phyloP scores from a whole-genome alignment of 306 rosid genomes.

The Casuarina glauca region DNA sequence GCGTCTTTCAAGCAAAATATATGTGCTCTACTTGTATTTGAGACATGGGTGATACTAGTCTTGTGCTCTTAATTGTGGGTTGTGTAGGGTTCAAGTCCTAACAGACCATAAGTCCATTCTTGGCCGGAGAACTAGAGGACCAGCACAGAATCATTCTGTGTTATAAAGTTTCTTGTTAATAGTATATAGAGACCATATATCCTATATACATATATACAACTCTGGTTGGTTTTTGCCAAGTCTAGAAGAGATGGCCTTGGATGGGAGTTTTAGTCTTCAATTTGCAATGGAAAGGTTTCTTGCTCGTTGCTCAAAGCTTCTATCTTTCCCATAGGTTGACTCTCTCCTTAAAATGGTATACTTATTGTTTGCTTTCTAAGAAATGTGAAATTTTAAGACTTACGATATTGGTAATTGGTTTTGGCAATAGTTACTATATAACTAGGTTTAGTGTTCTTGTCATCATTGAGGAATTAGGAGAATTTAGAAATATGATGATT shows the following conservation, averaged over 20 bases:
- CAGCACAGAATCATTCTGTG: background rate
- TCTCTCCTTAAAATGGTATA: conserved; percentile 43
- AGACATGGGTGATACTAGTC: too few relatives aligned
- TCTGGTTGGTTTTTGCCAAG: too few relatives aligned
- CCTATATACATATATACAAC: background rate
- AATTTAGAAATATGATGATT: too few relatives aligned
- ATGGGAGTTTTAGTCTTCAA: conserved; percentile 61
- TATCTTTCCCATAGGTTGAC: conserved; percentile 36
- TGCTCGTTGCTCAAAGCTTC: conserved; percentile 73
- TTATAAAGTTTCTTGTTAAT: background rate
- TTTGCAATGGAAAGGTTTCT: conserved; percentile 63
- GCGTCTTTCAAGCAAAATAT: too few relatives aligned
- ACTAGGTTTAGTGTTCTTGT: background rate
- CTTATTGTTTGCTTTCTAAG: background rate
- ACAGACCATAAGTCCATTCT: too few relatives aligned
- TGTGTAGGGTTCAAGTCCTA: too few relatives aligned
- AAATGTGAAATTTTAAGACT: background rate
- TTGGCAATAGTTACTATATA: background rate
- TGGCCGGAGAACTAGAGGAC: too few relatives aligned
- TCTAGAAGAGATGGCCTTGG: conserved; percentile 49
- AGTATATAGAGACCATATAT: background rate
- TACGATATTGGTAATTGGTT: too few relatives aligned
- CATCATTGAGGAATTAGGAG: background rate
- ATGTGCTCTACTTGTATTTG: too few relatives aligned
- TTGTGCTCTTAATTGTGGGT: too few relatives aligned